These are phyloP conservation scores for Aspergillus hiratsukae DNA, from an alignment of 2,329 filamentous ascomycete species.

Conservation along the genomic window DNA sequence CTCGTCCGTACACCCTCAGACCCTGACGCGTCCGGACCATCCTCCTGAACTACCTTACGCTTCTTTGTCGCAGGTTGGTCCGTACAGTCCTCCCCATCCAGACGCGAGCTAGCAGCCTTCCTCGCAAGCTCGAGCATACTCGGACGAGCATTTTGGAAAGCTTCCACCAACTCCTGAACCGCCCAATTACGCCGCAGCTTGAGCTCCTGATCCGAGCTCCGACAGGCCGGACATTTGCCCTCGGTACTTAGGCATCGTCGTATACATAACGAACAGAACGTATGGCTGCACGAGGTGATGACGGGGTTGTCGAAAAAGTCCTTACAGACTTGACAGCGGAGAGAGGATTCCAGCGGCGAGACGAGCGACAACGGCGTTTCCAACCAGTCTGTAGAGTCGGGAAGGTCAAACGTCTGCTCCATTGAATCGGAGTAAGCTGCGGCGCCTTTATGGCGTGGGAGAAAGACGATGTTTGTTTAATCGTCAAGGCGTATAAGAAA, in stretches of 20 bases:
- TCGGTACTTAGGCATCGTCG: conserved; percentile 77
- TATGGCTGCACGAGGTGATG: conserved; percentile 91
- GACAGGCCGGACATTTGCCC: conserved; percentile 83
- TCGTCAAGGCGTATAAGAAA: conserved; percentile 1
- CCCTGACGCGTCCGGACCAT: conserved; percentile 26
- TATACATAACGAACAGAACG: conserved; percentile 95
- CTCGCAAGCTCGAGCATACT: conserved; percentile 62
- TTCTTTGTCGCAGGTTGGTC: conserved; percentile 30
- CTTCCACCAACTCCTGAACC: conserved; percentile 76
- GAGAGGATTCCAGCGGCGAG: conserved; percentile 65
- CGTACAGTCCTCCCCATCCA: conserved; percentile 39
- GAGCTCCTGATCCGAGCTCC: conserved; percentile 72
- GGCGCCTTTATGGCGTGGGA: background rate
- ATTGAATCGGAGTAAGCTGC: conserved; percentile 16
- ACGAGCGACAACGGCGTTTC: conserved; percentile 42
- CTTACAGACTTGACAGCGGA: conserved; percentile 96
- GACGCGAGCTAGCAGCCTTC: conserved; percentile 49
- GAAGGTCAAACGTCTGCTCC: conserved; percentile 35
- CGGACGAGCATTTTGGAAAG: conserved; percentile 64
- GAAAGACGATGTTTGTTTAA: background rate
- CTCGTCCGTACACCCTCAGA: conserved; percentile 32
- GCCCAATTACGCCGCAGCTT: conserved; percentile 81
- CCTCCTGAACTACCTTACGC: conserved; percentile 32
- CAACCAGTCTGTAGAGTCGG: conserved; percentile 48
- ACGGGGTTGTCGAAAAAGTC: conserved; percentile 95